A percentile compares a stretch with the other conserved stretches of the same genome.
These are phyloP conservation scores for Holtermanniella nyarrowii DNA, from an alignment of 768 basidiomycete species.

Conservation along the genomic window DNA sequence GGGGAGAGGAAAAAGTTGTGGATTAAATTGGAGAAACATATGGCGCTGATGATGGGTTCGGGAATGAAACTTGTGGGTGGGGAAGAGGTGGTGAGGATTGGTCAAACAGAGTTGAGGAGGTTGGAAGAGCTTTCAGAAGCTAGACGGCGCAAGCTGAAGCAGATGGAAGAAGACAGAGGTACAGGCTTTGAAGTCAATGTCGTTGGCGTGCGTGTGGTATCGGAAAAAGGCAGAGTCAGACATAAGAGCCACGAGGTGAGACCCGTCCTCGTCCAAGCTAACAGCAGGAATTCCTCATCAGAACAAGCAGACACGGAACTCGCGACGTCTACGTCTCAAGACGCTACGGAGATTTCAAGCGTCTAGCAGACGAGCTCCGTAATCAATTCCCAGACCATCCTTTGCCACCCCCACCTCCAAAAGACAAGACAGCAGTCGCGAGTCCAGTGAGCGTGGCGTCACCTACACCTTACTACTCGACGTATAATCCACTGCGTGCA, in stretches of 20 bases:
- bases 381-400: conserved; percentile 73
- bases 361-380: conserved; percentile 74
- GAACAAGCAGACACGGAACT: conserved; percentile 62
- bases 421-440: conserved; percentile 63
- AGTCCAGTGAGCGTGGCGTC: conserved; percentile 41
- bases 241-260: conserved; percentile 77
- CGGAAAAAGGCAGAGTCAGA: conserved; percentile 74
- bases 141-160: conserved; percentile 45
- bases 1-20: conserved; percentile 58
- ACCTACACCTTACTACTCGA: conserved; percentile 19
- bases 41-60: conserved; percentile 68
- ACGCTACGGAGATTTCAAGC: conserved; percentile 89
- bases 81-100: conserved; percentile 84
- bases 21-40: conserved; percentile 70
- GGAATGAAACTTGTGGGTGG: conserved; percentile 61
- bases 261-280: conserved; percentile 10
- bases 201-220: conserved; percentile 70
- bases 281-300: conserved; percentile 82
- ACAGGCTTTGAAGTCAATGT: conserved; percentile 82
- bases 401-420: conserved; percentile 73
- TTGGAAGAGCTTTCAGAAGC: conserved; percentile 59
- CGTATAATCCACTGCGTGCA: conserved; percentile 35
- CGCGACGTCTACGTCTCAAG: conserved; percentile 79
- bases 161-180: conserved; percentile 22
- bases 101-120: conserved; percentile 69